Percentiles rank a stretch among this genome's conserved stretches.
Evolutionary conservation across 495 filamentous ascomycete genomes (phyloP).

Genomic region (Trypethelium eluteriae): DNA sequence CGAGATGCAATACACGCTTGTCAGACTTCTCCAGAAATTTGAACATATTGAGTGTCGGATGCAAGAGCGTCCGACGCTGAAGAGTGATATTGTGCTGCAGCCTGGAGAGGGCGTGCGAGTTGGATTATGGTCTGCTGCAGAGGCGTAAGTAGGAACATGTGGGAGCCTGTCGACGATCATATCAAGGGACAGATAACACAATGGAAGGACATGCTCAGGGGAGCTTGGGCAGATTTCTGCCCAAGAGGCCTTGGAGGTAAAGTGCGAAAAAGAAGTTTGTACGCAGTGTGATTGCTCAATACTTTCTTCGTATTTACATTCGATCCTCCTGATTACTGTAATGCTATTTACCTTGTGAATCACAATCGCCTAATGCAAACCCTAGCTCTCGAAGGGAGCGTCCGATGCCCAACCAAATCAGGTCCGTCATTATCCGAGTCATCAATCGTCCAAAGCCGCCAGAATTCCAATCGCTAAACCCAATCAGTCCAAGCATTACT

Average conservation of each 20-base stretch:
- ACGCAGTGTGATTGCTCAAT: too few species aligned
- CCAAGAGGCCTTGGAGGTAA: too few species aligned
- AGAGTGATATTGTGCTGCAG: conserved; percentile 59
- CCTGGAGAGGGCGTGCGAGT: conserved; percentile 56
- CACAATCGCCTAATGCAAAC: neutral
- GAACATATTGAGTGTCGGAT: conserved; percentile 46
- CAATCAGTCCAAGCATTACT: neutral
- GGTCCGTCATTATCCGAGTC: conserved; percentile 3
- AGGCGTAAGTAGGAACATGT: conserved; percentile 9
- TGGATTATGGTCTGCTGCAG: conserved; percentile 45
- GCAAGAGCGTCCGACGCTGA: conserved; percentile 47
- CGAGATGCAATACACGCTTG: conserved; percentile 37
- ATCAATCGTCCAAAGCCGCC: neutral
- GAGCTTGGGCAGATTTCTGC: too few species aligned
- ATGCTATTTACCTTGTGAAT: neutral
- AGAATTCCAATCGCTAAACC: neutral
- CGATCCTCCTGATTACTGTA: too few species aligned
- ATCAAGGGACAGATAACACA: too few species aligned
- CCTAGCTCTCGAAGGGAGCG: neutral
- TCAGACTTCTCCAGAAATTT: conserved; percentile 40
- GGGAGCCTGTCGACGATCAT: neutral
- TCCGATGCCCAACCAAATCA: neutral
- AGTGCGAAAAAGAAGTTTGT: too few species aligned
- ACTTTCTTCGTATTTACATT: too few species aligned
- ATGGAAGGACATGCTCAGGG: too few species aligned